Percentiles rank a stretch among this genome's conserved stretches.
Conservation (phyloP, 2,329 filamentous ascomycete genomes). For the Diaporthe capsici region DNA sequence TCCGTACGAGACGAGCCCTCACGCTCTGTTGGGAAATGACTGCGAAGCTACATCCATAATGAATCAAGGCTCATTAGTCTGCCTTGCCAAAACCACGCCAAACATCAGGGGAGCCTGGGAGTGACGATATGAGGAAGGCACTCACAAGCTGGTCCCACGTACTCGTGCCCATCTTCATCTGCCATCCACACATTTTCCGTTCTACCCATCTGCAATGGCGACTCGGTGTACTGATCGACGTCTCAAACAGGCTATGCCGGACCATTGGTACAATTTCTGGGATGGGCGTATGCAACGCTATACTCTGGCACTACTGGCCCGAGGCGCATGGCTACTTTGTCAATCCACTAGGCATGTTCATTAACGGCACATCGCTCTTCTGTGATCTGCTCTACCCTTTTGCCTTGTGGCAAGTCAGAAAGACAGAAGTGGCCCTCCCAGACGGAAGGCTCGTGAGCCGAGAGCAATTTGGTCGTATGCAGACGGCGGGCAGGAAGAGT, state of each 20-base stretch:
- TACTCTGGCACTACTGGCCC: slow-evolving; percentile 66
- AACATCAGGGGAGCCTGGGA: not conserved
- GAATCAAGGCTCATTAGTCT: too few relatives aligned
- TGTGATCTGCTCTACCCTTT: slow-evolving; percentile 63
- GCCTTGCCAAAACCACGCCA: not conserved
- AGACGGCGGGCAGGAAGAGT: slow-evolving; percentile 19
- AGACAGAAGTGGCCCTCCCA: slow-evolving; percentile 54
- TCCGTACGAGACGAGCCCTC: not conserved
- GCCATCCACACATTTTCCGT: not conserved
- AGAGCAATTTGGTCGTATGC: not conserved
- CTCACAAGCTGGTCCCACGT: not conserved
- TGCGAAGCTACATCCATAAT: not conserved
- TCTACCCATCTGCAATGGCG: not conserved
- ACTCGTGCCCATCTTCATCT: not conserved
- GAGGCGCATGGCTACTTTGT: slow-evolving; percentile 64
- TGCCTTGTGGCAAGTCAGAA: slow-evolving; percentile 55
- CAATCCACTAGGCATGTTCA: slow-evolving; percentile 58
- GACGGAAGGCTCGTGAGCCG: slow-evolving; percentile 53
- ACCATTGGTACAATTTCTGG: slow-evolving; percentile 59
- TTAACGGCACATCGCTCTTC: slow-evolving; percentile 56
- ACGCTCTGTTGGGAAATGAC: not conserved
- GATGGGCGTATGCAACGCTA: slow-evolving; percentile 54
- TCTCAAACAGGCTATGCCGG: slow-evolving; percentile 56
- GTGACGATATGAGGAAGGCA: not conserved
- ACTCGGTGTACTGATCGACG: slow-evolving; percentile 13